phyloP scores from a whole-genome alignment of 2,329 filamentous ascomycete species.

The Sarocladiaceae sp. region DNA sequence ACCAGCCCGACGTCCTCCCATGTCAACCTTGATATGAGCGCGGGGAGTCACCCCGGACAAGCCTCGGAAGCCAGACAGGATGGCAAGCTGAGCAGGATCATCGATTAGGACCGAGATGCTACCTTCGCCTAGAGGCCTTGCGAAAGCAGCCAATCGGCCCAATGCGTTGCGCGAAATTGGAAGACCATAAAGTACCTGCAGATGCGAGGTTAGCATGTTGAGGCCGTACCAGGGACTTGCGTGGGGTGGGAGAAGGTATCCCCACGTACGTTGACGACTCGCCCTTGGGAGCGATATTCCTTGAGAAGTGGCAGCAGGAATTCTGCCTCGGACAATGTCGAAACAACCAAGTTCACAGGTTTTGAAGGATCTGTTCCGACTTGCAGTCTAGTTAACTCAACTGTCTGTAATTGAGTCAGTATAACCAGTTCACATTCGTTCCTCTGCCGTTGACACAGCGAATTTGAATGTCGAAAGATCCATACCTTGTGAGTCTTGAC shows the following conservation, averaged over 20 bases:
- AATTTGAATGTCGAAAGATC: no score
- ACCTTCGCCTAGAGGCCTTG: constrained; percentile 45
- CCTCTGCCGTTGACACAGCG: no score
- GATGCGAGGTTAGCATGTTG: constrained; percentile 5
- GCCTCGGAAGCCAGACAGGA: constrained; percentile 35
- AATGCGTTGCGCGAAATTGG: constrained; percentile 58
- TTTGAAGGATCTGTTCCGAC: constrained; percentile 48
- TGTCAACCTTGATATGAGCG: constrained; percentile 69
- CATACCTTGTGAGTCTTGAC: constrained; percentile 77
- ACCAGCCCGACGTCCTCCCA: constrained; percentile 66
- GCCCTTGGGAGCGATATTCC: constrained; percentile 47
- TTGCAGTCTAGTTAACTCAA: constrained; percentile 61
- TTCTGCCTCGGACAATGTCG: constrained; percentile 70
- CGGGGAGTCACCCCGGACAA: constrained; percentile 41
- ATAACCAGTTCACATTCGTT: neutral
- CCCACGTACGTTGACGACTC: constrained; percentile 50
- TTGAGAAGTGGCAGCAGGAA: constrained; percentile 54
- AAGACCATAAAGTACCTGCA: constrained; percentile 63
- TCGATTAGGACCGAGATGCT: constrained; percentile 64
- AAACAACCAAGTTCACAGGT: constrained; percentile 59
- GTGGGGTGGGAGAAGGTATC: neutral
- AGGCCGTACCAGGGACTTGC: neutral
- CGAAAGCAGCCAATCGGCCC: constrained; percentile 51
- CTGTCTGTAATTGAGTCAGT: constrained; percentile 43
- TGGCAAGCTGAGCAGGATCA: constrained; percentile 53